These are phyloP conservation scores for Ogataea wickerhamii DNA, from an alignment of 805 yeast species.

Conservation along the genomic window DNA sequence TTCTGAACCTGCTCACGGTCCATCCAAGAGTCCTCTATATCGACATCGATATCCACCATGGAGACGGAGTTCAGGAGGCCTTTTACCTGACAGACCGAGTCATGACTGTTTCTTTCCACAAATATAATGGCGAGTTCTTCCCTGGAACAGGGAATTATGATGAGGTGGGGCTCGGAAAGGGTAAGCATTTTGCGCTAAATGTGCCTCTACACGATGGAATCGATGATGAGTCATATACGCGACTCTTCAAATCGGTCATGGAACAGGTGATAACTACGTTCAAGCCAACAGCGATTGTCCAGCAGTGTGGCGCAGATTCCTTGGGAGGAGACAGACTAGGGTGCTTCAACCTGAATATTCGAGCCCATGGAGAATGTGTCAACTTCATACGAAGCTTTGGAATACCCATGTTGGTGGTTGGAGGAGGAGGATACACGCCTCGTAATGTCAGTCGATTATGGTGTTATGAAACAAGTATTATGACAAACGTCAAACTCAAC, in stretches of 20 bases:
- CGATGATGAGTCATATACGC: slow-evolving; percentile 81
- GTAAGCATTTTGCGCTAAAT: slow-evolving; percentile 82
- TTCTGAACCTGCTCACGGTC: slow-evolving; percentile 76
- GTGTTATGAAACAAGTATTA: slow-evolving; percentile 92
- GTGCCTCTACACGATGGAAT: slow-evolving; percentile 95
- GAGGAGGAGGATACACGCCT: slow-evolving; percentile 98
- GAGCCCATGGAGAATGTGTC: slow-evolving; percentile 95
- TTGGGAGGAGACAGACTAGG: slow-evolving; percentile 91
- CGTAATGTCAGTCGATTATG: slow-evolving; percentile 91
- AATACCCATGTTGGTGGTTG: slow-evolving; percentile 83
- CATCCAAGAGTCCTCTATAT: slow-evolving; percentile 92
- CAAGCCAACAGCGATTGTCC: slow-evolving; percentile 90
- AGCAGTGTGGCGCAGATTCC: slow-evolving; percentile 98
- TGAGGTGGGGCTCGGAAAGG: slow-evolving; percentile 85
- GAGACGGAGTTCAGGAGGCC: slow-evolving; percentile 98
- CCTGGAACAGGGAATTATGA: slow-evolving; percentile 96
- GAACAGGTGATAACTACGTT: slow-evolving; percentile 87
- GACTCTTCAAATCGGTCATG: slow-evolving; percentile 77
- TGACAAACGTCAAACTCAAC: slow-evolving; percentile 74
- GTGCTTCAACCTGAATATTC: slow-evolving; percentile 85
- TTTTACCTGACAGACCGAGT: slow-evolving; percentile 92
- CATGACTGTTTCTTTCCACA: slow-evolving; percentile 95
- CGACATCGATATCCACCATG: slow-evolving; percentile 94
- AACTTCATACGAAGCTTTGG: slow-evolving; percentile 85
- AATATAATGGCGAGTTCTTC: slow-evolving; percentile 89